Evolutionary conservation across 2,329 filamentous ascomycete species (phyloP).

Genomic region (Stromatinia cepivora): DNA sequence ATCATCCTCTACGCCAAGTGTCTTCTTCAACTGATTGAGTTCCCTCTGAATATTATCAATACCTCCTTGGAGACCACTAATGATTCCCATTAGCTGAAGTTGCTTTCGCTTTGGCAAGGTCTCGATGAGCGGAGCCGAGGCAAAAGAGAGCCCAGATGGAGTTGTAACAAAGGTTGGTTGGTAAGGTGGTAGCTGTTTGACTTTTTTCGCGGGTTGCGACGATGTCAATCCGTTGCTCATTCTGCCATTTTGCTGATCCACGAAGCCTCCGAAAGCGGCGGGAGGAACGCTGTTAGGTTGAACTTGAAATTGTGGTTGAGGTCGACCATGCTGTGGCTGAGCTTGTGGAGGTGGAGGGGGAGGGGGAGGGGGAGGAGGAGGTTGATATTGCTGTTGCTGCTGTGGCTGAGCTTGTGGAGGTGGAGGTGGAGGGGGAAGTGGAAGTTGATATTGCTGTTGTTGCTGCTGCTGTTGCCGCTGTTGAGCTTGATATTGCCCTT

Average conservation of each 20-base stretch:
- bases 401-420: background rate
- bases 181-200: conserved; percentile 7
- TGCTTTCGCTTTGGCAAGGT: conserved; percentile 39
- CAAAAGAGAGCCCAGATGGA: conserved; percentile 1
- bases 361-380: background rate
- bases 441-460: background rate
- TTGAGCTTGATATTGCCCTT: background rate
- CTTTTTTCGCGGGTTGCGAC: conserved; percentile 8
- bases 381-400: background rate
- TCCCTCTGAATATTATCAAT: conserved; percentile 40
- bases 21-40: conserved; percentile 37
- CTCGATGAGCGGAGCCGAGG: conserved; percentile 36
- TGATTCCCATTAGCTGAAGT: conserved; percentile 38
- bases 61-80: conserved; percentile 39
- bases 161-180: conserved; percentile 15
- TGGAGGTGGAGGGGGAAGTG: background rate
- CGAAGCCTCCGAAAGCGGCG: conserved; percentile 2
- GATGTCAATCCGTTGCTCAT: conserved; percentile 15
- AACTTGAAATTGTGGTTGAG: conserved; percentile 14
- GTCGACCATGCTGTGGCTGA: background rate
- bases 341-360: background rate
- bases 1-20: conserved; percentile 40
- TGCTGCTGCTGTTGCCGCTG: background rate
- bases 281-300: background rate
- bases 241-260: conserved; percentile 16